A percentile compares a stretch with the other conserved stretches of the same genome.
Evolutionary conservation across 208 protist species (phyloP).

Genomic region (Leishmania lainsoni): DNA sequence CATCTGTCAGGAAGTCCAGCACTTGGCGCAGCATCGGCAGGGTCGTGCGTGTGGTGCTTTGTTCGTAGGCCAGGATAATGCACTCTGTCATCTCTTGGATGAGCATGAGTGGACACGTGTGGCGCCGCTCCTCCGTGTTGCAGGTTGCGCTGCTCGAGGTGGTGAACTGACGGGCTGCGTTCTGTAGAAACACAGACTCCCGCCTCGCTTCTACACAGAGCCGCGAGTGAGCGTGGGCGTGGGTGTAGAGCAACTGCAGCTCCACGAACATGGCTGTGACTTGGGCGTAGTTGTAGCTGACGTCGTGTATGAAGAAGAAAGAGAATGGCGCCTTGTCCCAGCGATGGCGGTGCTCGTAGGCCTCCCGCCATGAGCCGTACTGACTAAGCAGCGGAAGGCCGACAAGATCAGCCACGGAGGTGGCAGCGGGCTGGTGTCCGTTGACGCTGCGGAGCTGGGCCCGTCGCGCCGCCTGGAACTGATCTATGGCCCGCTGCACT

Average conservation of each 20-base stretch:
- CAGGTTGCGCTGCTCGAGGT: slow-evolving; percentile 14
- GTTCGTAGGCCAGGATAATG: slow-evolving; percentile 80
- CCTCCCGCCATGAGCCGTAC: slow-evolving; percentile 82
- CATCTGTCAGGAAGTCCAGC: slow-evolving; percentile 73
- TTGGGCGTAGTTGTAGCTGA: slow-evolving; percentile 83
- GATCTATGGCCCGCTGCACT: slow-evolving; percentile 46
- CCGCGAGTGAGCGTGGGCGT: slow-evolving; percentile 54
- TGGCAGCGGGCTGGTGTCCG: slow-evolving; percentile 1
- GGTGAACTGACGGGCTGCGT: slow-evolving; percentile 26
- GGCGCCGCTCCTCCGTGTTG: slow-evolving; percentile 27
- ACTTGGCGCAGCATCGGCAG: slow-evolving; percentile 70
- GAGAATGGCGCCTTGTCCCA: slow-evolving; percentile 74
- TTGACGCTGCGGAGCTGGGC: slow-evolving; percentile 25
- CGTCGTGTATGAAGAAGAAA: slow-evolving; percentile 86
- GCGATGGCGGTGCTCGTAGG: slow-evolving; percentile 74
- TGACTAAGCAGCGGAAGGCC: slow-evolving; percentile 84
- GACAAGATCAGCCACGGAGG: slow-evolving; percentile 44
- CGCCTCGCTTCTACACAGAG: slow-evolving; percentile 46
- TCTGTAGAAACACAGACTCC: slow-evolving; percentile 29
- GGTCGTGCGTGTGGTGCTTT: slow-evolving; percentile 60
- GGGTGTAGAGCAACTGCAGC: slow-evolving; percentile 53
- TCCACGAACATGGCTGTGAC: slow-evolving; percentile 76
- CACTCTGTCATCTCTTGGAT: slow-evolving; percentile 81
- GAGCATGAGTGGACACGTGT: slow-evolving; percentile 64
- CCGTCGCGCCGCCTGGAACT: slow-evolving; percentile 36